phyloP scores from a whole-genome alignment of 2,329 filamentous ascomycete species.

The Elsinoe australis region DNA sequence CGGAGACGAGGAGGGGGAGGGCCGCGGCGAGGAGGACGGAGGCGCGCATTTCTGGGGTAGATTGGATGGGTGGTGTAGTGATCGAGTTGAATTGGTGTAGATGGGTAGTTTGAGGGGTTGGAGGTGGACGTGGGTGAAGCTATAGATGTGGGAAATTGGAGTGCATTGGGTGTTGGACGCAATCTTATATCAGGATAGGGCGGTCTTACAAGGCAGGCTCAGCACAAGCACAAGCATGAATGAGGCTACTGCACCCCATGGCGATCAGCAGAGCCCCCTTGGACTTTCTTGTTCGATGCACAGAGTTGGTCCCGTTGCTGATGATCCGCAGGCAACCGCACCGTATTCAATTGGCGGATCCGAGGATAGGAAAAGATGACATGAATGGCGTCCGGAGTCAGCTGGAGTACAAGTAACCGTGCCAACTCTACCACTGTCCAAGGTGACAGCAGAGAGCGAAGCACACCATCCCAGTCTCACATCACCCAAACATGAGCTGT shows the following conservation, averaged over 20 bases:
- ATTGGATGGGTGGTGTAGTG: background rate
- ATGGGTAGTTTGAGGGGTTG: background rate
- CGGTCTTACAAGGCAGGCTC: too few species aligned
- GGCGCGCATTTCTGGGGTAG: conserved; percentile 8
- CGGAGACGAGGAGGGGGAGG: conserved; percentile 14
- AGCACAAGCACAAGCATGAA: conserved; percentile 13
- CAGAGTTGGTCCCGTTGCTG: background rate
- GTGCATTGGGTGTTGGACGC: background rate
- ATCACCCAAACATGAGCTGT: background rate
- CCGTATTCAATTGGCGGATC: background rate
- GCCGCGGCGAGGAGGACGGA: background rate
- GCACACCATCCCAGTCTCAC: conserved; percentile 11
- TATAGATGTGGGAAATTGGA: too few species aligned
- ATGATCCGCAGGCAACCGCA: background rate
- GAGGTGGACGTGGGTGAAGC: too few species aligned
- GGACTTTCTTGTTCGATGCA: too few species aligned
- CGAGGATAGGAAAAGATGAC: background rate
- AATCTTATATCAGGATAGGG: conserved; percentile 4
- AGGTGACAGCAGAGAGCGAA: background rate
- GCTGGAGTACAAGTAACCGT: background rate
- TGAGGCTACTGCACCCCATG: conserved; percentile 12
- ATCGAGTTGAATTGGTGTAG: background rate
- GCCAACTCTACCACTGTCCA: background rate
- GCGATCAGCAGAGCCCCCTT: conserved; percentile 2
- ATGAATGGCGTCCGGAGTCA: too few species aligned